Base-by-base conservation (phyloP, 768 basidiomycete genomes). In the Termitomyces bulborhizus region DNA sequence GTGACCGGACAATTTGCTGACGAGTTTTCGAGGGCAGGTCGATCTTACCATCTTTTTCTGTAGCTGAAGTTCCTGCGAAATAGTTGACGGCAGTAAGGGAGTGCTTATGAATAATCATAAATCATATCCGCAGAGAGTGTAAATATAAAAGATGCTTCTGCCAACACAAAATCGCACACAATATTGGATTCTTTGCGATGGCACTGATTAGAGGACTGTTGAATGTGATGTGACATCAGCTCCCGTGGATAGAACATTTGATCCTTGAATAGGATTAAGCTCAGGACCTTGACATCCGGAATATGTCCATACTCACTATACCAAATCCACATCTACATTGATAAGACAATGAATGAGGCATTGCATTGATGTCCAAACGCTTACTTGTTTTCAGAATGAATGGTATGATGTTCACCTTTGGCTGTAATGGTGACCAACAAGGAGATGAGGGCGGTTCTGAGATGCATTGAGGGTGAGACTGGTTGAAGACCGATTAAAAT, bases 331-430 rank as follows among this genome's bases (percentile, higher is more conserved):
- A 74, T 26, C 70, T 72, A 24, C 26, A 43, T 11, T 0, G 16
- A 46, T 3, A 11, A 27, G 21, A 18, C 24, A 24, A 36, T 3
- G 4, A 29, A 29, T 29, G 29, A 3, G 29, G 29, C 6, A 29
- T 29, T 6, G 0, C 6, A 29, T 29, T 29, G 29, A 29, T 6
- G 29, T 29, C 3, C 3, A 6, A 31, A 51, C 11, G 29, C 60
- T 32, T 16, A 63, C 60, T 61, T 62, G 64, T 76, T 76, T 34
- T 60, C 62, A 53, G 75, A 74, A 56, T 64, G 66, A 11, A 76
- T 65, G 9, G 67, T 70, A 56, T 76, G 74, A 0, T 51, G 57
- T 13, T 71, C 72, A 1, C 58, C 1, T 9, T 53, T 44, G 21
- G 63, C 52, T 39, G 54, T 60, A 36, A 62, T 42, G 40, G 65